These are phyloP conservation scores for Neoscytalidium dimidiatum DNA, from an alignment of 2,329 filamentous ascomycete genomes.

Conservation along the genomic window DNA sequence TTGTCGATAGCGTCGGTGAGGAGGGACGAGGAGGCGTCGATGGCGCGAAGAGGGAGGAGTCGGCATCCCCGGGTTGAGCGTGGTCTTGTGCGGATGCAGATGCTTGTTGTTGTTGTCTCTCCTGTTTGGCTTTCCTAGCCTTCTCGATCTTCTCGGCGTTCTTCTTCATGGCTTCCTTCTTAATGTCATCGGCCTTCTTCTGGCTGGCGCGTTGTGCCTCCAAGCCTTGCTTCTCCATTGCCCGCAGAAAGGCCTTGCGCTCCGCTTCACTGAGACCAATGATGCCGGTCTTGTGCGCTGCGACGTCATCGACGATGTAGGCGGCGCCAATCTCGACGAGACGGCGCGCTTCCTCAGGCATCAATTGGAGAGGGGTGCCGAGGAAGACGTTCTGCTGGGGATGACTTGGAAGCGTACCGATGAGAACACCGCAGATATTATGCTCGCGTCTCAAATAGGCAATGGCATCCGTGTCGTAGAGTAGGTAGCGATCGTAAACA, in stretches of 20 bases:
- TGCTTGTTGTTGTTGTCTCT: constrained; percentile 27
- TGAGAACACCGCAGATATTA: constrained; percentile 82
- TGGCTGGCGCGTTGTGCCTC: constrained; percentile 50
- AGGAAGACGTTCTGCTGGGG: constrained; percentile 95
- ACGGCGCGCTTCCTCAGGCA: constrained; percentile 83
- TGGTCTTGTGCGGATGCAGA: constrained; percentile 30
- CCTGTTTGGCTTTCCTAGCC: constrained; percentile 30
- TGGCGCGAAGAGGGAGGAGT: constrained; percentile 30
- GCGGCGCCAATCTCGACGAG: constrained; percentile 76
- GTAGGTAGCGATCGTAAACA: constrained; percentile 77
- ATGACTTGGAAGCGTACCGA: constrained; percentile 86
- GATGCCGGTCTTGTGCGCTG: constrained; percentile 68
- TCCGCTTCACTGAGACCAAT: constrained; percentile 52
- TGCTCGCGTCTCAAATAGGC: constrained; percentile 76
- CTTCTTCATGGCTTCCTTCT: constrained; percentile 23
- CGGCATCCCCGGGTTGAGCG: constrained; percentile 23
- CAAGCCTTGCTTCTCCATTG: constrained; percentile 57
- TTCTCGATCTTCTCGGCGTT: constrained; percentile 21
- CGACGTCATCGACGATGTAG: constrained; percentile 77
- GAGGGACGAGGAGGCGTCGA: constrained; percentile 18
- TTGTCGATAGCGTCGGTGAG: background rate
- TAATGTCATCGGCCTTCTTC: constrained; percentile 52
- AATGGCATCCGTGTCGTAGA: constrained; percentile 84
- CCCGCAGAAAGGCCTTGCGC: constrained; percentile 62
- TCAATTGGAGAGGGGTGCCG: constrained; percentile 83